Conservation (phyloP, 2,329 filamentous ascomycete genomes). For the Aspergillus sp. region DNA sequence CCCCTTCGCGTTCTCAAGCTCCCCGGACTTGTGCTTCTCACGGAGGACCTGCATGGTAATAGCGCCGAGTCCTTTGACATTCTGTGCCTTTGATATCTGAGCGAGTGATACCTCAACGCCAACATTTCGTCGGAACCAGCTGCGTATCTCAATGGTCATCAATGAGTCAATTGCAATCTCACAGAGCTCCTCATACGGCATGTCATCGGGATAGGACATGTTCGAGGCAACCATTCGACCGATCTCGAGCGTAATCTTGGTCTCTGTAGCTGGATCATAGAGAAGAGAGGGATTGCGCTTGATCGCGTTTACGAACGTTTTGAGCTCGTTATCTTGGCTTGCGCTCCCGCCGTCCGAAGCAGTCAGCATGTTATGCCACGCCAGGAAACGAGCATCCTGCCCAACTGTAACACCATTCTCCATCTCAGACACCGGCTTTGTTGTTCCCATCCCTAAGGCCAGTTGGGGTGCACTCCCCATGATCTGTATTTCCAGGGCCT, state of each 20-base stretch:
- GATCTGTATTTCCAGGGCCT: background rate
- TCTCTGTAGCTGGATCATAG: constrained; percentile 10
- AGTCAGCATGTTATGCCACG: too few relatives aligned
- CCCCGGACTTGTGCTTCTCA: constrained; percentile 10
- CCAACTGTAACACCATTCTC: too few relatives aligned
- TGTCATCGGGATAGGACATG: constrained; percentile 12
- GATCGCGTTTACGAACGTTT: background rate
- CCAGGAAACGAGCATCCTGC: too few relatives aligned
- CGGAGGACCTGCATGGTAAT: constrained; percentile 12
- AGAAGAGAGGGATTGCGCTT: constrained; percentile 11
- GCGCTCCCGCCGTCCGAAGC: too few relatives aligned
- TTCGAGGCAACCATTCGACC: constrained; percentile 15
- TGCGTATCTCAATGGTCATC: constrained; percentile 33
- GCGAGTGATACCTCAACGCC: constrained; percentile 46
- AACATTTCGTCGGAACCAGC: constrained; percentile 27
- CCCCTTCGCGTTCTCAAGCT: background rate
- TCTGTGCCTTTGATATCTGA: constrained; percentile 52
- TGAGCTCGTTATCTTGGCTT: background rate
- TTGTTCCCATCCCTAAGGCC: too few relatives aligned
- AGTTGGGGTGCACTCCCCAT: too few relatives aligned
- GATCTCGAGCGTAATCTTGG: constrained; percentile 11
- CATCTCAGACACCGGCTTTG: too few relatives aligned
- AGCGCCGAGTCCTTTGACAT: constrained; percentile 16
- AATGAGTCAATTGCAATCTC: constrained; percentile 30
- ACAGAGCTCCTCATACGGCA: constrained; percentile 25